Conservation (phyloP, 2,329 filamentous ascomycete species). For the Sporothrix luriei region DNA sequence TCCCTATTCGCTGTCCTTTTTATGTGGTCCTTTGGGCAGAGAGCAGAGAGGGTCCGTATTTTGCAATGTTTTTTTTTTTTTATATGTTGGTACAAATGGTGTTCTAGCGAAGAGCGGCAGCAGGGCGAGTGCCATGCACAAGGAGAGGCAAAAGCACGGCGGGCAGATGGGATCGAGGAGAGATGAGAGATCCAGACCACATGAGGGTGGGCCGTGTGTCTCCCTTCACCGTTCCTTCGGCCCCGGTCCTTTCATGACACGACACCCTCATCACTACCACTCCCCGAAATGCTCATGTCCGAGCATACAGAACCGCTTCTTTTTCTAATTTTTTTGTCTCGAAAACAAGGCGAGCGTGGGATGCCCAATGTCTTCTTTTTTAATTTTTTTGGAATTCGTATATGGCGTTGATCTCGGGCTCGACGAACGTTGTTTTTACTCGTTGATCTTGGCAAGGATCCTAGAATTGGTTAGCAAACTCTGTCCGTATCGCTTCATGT, state of each 20-base stretch:
- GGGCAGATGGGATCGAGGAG: background rate
- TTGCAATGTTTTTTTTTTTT: conserved; percentile 10
- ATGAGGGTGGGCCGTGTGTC: background rate
- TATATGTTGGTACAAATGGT: conserved; percentile 19
- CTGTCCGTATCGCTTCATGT: background rate
- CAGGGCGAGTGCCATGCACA: background rate
- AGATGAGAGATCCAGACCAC: no score
- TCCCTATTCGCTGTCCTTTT: conserved; percentile 18
- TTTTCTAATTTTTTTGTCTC: conserved; percentile 5
- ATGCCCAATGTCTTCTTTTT: background rate
- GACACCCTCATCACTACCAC: background rate
- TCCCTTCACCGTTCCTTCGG: background rate
- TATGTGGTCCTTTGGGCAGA: background rate
- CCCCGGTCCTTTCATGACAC: background rate
- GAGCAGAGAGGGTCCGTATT: conserved; percentile 17
- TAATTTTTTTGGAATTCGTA: conserved; percentile 29
- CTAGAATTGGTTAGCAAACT: conserved; percentile 50
- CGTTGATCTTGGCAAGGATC: conserved; percentile 98
- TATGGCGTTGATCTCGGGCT: conserved; percentile 37
- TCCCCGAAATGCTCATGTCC: conserved; percentile 5
- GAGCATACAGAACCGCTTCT: conserved; percentile 14
- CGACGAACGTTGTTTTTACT: conserved; percentile 60
- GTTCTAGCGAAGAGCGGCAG: background rate
- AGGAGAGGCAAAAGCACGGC: background rate
- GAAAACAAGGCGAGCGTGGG: background rate